phyloP scores from a whole-genome alignment of 148 eudicot genomes.

The Heliamphora exappendiculata region DNA sequence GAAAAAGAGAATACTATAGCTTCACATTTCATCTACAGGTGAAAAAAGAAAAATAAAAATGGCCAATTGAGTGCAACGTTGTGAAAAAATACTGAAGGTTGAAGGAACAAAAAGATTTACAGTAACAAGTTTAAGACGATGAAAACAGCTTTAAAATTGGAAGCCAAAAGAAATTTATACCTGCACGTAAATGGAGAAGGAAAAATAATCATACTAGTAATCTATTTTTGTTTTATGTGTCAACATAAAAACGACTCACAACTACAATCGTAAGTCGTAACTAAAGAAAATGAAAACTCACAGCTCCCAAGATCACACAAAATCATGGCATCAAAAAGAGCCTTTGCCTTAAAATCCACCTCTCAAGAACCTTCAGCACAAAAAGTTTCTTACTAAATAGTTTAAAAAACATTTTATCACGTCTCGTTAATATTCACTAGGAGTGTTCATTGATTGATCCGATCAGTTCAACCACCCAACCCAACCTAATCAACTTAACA shows the following conservation, averaged over 20 bases:
- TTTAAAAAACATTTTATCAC: neutral
- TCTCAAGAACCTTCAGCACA: neutral
- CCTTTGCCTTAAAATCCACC: neutral
- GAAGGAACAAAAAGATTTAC: neutral
- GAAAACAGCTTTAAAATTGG: neutral
- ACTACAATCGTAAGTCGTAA: neutral
- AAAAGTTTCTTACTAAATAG: neutral
- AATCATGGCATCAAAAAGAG: neutral
- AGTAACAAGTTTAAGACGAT: neutral
- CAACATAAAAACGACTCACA: neutral
- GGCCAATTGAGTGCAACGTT: neutral
- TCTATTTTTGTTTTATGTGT: neutral
- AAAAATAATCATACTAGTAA: neutral
- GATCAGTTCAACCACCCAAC: no score
- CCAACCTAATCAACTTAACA: no score
- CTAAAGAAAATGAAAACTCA: neutral
- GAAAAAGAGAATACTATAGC: neutral
- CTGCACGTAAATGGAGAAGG: neutral
- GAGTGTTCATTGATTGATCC: no score
- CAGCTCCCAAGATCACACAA: neutral
- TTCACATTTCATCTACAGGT: neutral
- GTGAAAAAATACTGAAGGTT: neutral
- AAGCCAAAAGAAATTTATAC: neutral
- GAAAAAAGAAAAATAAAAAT: neutral
- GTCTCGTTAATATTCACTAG: no score